These are phyloP conservation scores for Nephelium lappaceum DNA, from an alignment of 345 rosid species.

Conservation along the genomic window DNA sequence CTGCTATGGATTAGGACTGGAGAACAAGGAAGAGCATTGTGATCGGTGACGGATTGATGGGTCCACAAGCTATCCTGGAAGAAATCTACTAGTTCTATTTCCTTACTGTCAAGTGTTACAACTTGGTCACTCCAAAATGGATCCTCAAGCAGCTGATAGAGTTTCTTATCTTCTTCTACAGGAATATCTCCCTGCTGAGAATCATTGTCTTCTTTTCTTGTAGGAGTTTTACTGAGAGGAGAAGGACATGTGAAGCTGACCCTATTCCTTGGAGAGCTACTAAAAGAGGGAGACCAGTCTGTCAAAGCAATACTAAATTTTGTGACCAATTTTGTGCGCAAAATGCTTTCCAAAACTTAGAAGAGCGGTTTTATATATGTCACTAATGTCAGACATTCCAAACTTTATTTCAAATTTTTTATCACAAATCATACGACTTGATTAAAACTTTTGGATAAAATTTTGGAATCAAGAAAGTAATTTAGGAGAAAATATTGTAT, in stretches of 20 bases:
- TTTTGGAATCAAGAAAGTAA: no score
- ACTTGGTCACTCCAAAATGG: constrained; percentile 17
- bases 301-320: background rate
- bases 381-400: no score
- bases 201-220: background rate
- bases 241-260: constrained; percentile 6
- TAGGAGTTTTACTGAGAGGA: background rate
- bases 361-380: no score
- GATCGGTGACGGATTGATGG: background rate
- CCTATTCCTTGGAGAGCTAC: constrained; percentile 15
- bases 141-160: constrained; percentile 14
- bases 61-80: constrained; percentile 19
- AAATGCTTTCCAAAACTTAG: no score
- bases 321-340: no score
- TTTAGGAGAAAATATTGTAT: no score
- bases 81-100: constrained; percentile 18
- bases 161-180: constrained; percentile 10
- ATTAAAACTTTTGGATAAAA: no score
- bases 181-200: background rate
- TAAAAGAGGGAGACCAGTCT: constrained; percentile 20
- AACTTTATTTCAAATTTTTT: no score
- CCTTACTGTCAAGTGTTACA: background rate
- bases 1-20: background rate
- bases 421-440: no score
- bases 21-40: no score